Evolutionary conservation across 2,329 filamentous ascomycete species (phyloP), one percentile per base, ranked within the genome.

Genomic region (Colletotrichum aenigma): DNA sequence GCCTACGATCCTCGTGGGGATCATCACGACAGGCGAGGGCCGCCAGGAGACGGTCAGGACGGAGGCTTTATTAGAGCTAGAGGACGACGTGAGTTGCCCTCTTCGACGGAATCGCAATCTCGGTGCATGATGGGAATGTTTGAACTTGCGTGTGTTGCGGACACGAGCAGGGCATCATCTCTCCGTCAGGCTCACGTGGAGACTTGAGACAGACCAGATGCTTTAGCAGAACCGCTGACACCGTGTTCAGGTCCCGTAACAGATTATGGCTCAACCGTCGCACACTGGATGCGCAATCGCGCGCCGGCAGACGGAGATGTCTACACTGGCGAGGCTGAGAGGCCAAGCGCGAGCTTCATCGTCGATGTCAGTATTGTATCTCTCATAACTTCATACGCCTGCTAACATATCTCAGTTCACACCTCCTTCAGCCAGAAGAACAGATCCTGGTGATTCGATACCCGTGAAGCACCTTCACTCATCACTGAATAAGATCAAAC

Each of bases 401-500:
- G 26, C 71, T 67, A n/a, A 76, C 56, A 58, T 26, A 26, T 43
- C 36, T n/a, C 80, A 97, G 95, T 96, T 98, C 92, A 89, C 97
- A 28, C 96, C 96, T 4, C 96, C 97, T 2, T 89, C 93, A 58
- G 96, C 95, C 43, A 91, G 95, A 82, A 88, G 93, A 68, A 90
- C 93, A 78, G 93, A 91, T 77, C 93, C 96, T 24, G 95, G 93
- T 74, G 96, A 98, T 83, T 94, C 95, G 2, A 94, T 99, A 61
- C 96, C 97, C 15, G 94, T 95, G n/a, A 96, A 97, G 81, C 96
- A 98, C 83, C 90, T 99, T 55, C 97, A 99, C 83, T 97, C 97
- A n/a, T 98, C 97, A 1, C 91, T 98, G 8, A 98, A 98, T 87
- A 99, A 99, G 83, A 96, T 98, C 81, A 98, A 98, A 82, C 97